Percentiles rank a stretch among this genome's conserved stretches.
Conservation (phyloP, 768 basidiomycete species). For the Suillus hirtellus region DNA sequence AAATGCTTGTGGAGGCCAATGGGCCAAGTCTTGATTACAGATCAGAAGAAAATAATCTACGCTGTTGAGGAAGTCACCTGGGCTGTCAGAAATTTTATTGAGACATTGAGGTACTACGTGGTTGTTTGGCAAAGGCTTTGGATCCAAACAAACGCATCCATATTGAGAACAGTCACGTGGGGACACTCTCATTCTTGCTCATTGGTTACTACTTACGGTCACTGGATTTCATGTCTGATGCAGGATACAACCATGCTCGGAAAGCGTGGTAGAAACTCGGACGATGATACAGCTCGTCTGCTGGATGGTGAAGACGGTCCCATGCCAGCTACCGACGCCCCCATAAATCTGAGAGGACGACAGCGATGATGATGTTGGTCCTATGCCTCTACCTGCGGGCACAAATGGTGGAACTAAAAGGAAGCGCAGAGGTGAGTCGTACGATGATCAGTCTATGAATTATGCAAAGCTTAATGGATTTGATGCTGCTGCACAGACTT, state of each 20-base stretch:
- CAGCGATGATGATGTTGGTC: conserved; percentile 79
- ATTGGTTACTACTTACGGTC: not conserved
- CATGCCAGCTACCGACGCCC: conserved; percentile 20
- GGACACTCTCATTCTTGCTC: conserved; percentile 2
- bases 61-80: conserved; percentile 56
- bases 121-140: conserved; percentile 26
- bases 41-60: conserved; percentile 85
- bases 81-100: conserved; percentile 18
- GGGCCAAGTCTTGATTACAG: conserved; percentile 77
- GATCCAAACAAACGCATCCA: conserved; percentile 15
- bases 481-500: conserved; percentile 58
- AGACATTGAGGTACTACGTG: not conserved
- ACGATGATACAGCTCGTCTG: conserved; percentile 16
- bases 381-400: conserved; percentile 71
- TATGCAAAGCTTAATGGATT: conserved; percentile 52
- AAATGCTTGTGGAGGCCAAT: conserved; percentile 84
- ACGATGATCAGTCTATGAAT: conserved; percentile 6
- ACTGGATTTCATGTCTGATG: conserved; percentile 39
- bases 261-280: conserved; percentile 54
- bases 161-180: conserved; percentile 1
- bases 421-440: conserved; percentile 75
- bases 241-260: conserved; percentile 59
- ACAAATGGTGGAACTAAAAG: conserved; percentile 55
- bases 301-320: conserved; percentile 25
- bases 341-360: conserved; percentile 39